A percentile compares a stretch with the other conserved stretches of the same genome.
Conservation (phyloP, 805 yeast species). For the Spathaspora passalidarum region DNA sequence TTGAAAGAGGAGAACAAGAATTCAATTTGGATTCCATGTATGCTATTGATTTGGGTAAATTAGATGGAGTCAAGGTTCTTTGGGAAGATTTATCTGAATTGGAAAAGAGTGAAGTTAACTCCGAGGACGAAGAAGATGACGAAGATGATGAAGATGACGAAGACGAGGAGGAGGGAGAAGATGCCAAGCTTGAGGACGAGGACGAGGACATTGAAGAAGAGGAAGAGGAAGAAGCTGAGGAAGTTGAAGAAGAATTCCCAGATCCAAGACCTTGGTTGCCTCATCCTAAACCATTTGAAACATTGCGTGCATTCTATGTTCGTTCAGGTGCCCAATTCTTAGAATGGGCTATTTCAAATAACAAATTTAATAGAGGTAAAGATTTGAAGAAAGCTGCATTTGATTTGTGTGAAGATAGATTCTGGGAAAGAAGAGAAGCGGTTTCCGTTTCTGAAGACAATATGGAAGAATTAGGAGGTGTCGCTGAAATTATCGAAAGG, state of each 20-base stretch:
- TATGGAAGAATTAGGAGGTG: constrained; percentile 87
- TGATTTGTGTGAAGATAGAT: constrained; percentile 87
- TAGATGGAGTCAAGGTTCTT: constrained; percentile 82
- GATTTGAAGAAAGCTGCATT: constrained; percentile 85
- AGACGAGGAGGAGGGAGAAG: constrained; percentile 60
- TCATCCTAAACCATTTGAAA: constrained; percentile 92
- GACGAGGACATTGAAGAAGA: constrained; percentile 66
- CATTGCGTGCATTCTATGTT: constrained; percentile 75
- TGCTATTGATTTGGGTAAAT: constrained; percentile 75
- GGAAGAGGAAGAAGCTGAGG: constrained; percentile 60
- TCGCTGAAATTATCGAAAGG: constrained; percentile 79
- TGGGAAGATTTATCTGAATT: constrained; percentile 83
- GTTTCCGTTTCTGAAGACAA: constrained; percentile 85
- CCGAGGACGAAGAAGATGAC: constrained; percentile 57
- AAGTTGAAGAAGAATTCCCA: constrained; percentile 67
- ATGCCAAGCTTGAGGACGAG: constrained; percentile 44
- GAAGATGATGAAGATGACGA: constrained; percentile 64
- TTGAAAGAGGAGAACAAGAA: constrained; percentile 87
- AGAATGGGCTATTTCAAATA: constrained; percentile 89
- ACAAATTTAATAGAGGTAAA: constrained; percentile 84
- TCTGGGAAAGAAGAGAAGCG: constrained; percentile 98
- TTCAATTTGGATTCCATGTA: constrained; percentile 82
- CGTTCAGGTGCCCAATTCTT: constrained; percentile 85
- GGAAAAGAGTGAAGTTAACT: constrained; percentile 50
- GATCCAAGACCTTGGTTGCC: constrained; percentile 97